Evolutionary conservation across 2,329 filamentous ascomycete species (phyloP), one percentile per base, ranked within the genome.

Genomic region (Venturiaceae sp.): DNA sequence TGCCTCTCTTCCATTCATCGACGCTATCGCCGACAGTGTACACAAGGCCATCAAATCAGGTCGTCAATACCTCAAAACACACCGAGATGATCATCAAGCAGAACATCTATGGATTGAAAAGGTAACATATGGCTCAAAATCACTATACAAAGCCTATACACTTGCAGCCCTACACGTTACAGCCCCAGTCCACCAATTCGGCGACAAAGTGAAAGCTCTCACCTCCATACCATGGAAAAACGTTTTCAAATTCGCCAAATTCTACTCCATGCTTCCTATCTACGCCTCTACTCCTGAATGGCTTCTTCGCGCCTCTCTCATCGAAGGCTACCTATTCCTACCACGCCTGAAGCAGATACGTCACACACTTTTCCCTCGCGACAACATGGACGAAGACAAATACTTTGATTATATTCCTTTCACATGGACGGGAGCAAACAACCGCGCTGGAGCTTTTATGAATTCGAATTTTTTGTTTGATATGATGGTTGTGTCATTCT

Each of bases 41-140:
- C 19, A 23, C 8, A 6, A 46, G n/a, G 21, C 41, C 14, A 46
- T 46, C n/a, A 19, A 11, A 26, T 26, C 14, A 13, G 41, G 41
- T 26, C 41, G 41, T 11, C 41, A 46, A 13, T 13, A 46, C 14
- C 23, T 46, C 21, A 2, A 46, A 46, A 23, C 41, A 13, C 41
- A 46, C 41, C 13, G 41, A 26, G 8, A 46, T 11, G 16, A 46
- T 5, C 13, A 37, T 6, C 34, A 55, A 7, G 54, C 23, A 19
- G 46, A 61, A 16, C 52, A 57, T 13, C 39, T 62, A 3, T 70
- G 67, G 64, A 67, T 70, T 52, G 60, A 63, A 41, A 72, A 69
- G 55, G 58, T 62, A 14, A 58, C 63, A 14, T 63, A 62, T 37
- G n/a, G 34, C 19, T 61, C 60, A 13, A 14, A 30, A 7, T 34